Base-by-base conservation (phyloP, 2,329 filamentous ascomycete genomes). In the Bertia moriformis region DNA sequence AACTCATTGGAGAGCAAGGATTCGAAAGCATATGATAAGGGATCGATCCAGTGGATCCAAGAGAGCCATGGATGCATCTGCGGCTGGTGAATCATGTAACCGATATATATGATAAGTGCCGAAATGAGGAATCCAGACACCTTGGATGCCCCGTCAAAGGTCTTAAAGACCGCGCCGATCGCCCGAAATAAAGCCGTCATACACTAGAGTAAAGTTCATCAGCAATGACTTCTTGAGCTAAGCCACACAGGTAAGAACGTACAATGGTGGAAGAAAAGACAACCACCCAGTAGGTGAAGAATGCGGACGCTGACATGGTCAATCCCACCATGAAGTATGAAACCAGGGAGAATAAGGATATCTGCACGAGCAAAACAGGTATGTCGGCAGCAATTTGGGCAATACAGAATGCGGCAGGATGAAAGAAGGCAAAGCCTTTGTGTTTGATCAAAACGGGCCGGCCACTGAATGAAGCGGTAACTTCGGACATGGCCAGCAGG, bases 1-100 rank as follows among this genome's bases (percentile, higher is more conserved):
- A 86, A 84, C 50, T 87, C 81, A 47, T 86, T 86, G 0, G 75
- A 63, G 49, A 85, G 63, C 0, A 87, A 53, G 0, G 69, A 69
- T 45, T 84, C 75, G 41, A 84, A 86, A 0, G 66, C 75, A 42
- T 84, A 85, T 0, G 79, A 71, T 3, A 86, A 58, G 0, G 80
- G 80, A 44, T 80, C 67, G 17, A 79, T 67, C 70, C 72, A 78
- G 43, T 67, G 75, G 3, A 79, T 51, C 76, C 75, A 80, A 3
- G 62, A 56, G 18, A 80, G 68, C 72, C 73, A 79, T 0, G 67
- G 66, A 29, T 73, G 69, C 73, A 79, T 78, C 43, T 71, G 60
- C 15, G 64, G 65, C 18, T 74, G 72, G 3, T 64, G 65, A 41
- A 80, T 78, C 50, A 78, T 62, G 52, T 75, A 81, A 13, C 77